These are phyloP conservation scores for Fusarium kyushuense DNA, from an alignment of 2,329 filamentous ascomycete species.

Conservation along the genomic window DNA sequence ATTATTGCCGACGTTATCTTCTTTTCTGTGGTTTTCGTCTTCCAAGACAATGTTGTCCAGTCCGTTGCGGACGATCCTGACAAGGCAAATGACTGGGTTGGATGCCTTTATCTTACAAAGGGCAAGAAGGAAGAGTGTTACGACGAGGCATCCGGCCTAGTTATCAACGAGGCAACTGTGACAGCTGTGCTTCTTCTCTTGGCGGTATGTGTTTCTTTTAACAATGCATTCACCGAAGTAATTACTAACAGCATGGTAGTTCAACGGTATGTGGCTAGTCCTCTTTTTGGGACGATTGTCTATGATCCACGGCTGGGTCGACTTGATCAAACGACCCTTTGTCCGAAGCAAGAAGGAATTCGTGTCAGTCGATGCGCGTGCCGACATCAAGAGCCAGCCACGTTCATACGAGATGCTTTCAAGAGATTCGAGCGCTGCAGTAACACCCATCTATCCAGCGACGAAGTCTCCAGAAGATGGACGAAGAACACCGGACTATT, in stretches of 20 bases:
- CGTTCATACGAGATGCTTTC: slow-evolving; percentile 86
- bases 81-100: slow-evolving; percentile 74
- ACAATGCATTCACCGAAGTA: not conserved
- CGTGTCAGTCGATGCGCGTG: slow-evolving; percentile 84
- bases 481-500: slow-evolving; percentile 66
- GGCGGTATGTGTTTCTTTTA: slow-evolving; percentile 66
- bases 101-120: slow-evolving; percentile 71
- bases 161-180: slow-evolving; percentile 81
- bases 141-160: slow-evolving; percentile 67
- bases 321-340: slow-evolving; percentile 67
- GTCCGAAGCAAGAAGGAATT: slow-evolving; percentile 78
- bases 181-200: slow-evolving; percentile 86
- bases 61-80: slow-evolving; percentile 65
- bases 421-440: slow-evolving; percentile 65
- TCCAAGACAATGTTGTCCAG: slow-evolving; percentile 79
- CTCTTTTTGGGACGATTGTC: slow-evolving; percentile 83
- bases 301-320: slow-evolving; percentile 87
- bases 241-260: slow-evolving; percentile 56
- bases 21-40: slow-evolving; percentile 91
- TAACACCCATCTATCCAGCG: slow-evolving; percentile 62
- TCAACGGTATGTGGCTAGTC: slow-evolving; percentile 87
- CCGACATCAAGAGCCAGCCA: slow-evolving; percentile 70
- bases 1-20: slow-evolving; percentile 94
- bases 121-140: slow-evolving; percentile 76
- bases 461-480: slow-evolving; percentile 54